A percentile compares a stretch with the other conserved stretches of the same genome.
phyloP scores from a whole-genome alignment of 768 basidiomycete genomes.

The Lactarius hatsudake region DNA sequence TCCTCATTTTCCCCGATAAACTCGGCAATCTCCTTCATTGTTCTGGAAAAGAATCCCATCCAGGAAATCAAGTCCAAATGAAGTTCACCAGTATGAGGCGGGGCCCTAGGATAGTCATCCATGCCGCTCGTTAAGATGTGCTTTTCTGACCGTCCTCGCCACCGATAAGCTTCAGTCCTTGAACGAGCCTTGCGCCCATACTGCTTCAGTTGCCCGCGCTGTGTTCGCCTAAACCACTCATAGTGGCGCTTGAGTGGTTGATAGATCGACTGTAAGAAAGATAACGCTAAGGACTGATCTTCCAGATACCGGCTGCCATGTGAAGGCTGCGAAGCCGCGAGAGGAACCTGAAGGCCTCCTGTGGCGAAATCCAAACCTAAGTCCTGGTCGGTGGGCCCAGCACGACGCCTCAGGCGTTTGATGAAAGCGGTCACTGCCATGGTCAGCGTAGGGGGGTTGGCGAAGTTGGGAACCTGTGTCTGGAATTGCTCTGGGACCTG shows the following conservation, averaged over 20 bases:
- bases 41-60: constrained; percentile 95
- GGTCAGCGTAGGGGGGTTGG: constrained; percentile 91
- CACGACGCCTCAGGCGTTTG: constrained; percentile 54
- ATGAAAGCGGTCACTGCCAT: constrained; percentile 95
- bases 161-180: constrained; percentile 88
- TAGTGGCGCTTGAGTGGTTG: constrained; percentile 84
- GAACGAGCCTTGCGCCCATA: constrained; percentile 82
- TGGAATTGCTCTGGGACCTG: constrained; percentile 89
- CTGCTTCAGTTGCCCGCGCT: constrained; percentile 90
- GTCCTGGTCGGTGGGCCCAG: constrained; percentile 54
- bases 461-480: constrained; percentile 90
- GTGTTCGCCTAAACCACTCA: constrained; percentile 94
- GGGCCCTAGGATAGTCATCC: constrained; percentile 94
- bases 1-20: constrained; percentile 89
- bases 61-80: constrained; percentile 92
- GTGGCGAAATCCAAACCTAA: constrained; percentile 64
- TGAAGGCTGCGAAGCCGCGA: constrained; percentile 33
- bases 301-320: constrained; percentile 45
- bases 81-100: constrained; percentile 86
- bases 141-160: constrained; percentile 83
- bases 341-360: constrained; percentile 50
- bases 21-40: constrained; percentile 87
- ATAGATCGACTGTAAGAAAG: constrained; percentile 80
- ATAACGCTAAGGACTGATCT: constrained; percentile 57
- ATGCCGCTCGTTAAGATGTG: constrained; percentile 94